These are phyloP conservation scores for Floccularia luteovirens DNA, from an alignment of 768 basidiomycete genomes.

Conservation along the genomic window DNA sequence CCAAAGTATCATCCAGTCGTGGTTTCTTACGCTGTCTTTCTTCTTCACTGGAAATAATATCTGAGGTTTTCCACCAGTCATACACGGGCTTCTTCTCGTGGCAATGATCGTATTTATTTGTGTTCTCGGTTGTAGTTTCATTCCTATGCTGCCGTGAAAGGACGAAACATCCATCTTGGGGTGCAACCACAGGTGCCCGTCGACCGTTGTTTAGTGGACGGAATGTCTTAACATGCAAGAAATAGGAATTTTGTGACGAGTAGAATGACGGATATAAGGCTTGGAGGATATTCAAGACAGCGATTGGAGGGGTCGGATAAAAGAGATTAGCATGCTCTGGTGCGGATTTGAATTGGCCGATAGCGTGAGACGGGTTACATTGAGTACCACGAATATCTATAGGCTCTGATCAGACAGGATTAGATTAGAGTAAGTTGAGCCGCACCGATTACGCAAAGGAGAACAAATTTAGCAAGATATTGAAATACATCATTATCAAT, in stretches of 20 bases:
- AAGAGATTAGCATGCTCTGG: slow-evolving; percentile 20
- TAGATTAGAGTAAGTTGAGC: slow-evolving; percentile 8
- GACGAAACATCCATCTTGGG: too few species aligned
- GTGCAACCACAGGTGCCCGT: too few species aligned
- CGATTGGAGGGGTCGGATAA: slow-evolving; percentile 30
- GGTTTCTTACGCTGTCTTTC: too few species aligned
- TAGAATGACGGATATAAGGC: slow-evolving; percentile 14
- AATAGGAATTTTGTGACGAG: slow-evolving; percentile 24
- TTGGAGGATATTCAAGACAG: slow-evolving; percentile 23
- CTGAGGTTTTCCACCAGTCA: too few species aligned
- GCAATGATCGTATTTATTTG: too few species aligned
- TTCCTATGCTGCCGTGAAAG: too few species aligned
- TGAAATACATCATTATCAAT: slow-evolving; percentile 37
- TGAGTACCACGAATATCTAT: slow-evolving; percentile 20
- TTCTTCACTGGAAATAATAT: too few species aligned
- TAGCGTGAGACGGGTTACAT: slow-evolving; percentile 23
- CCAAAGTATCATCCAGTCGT: too few species aligned
- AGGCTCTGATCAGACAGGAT: background rate
- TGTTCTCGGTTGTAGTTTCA: too few species aligned
- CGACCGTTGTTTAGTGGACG: too few species aligned
- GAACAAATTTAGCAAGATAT: slow-evolving; percentile 38
- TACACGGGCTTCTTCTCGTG: too few species aligned
- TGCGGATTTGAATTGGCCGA: slow-evolving; percentile 17
- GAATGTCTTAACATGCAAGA: slow-evolving; percentile 20
- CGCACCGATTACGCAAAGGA: slow-evolving; percentile 57